These are phyloP conservation scores for Favolaschia claudopus DNA, from an alignment of 768 basidiomycete species.

Conservation along the genomic window DNA sequence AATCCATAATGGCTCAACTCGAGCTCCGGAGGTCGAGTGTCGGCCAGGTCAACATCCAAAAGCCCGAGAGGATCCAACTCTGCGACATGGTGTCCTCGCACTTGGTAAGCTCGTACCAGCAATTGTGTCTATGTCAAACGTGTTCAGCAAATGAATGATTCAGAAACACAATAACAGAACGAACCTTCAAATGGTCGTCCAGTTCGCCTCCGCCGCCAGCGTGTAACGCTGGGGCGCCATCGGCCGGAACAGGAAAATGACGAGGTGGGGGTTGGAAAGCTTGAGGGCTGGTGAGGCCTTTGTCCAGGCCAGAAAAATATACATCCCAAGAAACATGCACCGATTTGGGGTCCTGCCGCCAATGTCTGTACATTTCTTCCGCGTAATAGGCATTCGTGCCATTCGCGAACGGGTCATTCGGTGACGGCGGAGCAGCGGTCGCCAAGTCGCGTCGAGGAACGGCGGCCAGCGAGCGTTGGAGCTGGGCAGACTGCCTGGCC, in stretches of 20 bases:
- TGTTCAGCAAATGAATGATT: not conserved
- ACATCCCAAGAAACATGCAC: conserved; percentile 95
- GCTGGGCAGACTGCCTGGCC: conserved; percentile 19
- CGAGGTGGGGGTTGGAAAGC: conserved; percentile 89
- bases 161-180: conserved; percentile 1
- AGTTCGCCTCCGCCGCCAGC: conserved; percentile 77
- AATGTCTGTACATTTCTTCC: conserved; percentile 95
- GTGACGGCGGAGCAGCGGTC: conserved; percentile 62
- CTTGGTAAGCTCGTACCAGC: conserved; percentile 98
- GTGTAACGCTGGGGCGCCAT: conserved; percentile 81
- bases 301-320: conserved; percentile 94
- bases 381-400: conserved; percentile 96
- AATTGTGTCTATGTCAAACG: conserved; percentile 82
- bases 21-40: conserved; percentile 84
- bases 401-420: conserved; percentile 89
- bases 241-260: conserved; percentile 73
- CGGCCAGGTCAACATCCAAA: conserved; percentile 84
- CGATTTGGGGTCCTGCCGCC: conserved; percentile 88
- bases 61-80: conserved; percentile 97
- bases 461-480: conserved; percentile 25
- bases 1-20: conserved; percentile 96
- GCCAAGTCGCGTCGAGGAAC: conserved; percentile 48
- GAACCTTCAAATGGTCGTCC: conserved; percentile 94
- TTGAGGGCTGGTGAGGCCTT: conserved; percentile 77
- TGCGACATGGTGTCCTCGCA: conserved; percentile 96